Conservation (phyloP, 2,329 filamentous ascomycete species). For the Colletotrichum phormii region DNA sequence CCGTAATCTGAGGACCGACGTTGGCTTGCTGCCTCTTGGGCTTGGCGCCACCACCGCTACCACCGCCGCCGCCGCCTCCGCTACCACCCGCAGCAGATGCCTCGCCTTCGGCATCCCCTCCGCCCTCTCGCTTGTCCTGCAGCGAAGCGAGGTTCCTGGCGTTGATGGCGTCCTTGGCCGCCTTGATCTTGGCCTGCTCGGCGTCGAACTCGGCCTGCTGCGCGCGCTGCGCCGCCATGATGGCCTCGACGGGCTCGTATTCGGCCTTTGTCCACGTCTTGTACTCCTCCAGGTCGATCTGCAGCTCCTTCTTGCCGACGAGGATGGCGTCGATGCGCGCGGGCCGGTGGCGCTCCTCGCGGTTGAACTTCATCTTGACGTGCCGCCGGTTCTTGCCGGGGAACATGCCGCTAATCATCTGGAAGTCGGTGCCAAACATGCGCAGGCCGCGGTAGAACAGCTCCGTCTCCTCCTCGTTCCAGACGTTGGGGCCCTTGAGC, state of each 20-base stretch:
- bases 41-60: neutral
- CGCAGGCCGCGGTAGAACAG: conserved; percentile 80
- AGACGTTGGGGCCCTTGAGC: conserved; percentile 72
- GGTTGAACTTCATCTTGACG: conserved; percentile 86
- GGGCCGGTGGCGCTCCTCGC: conserved; percentile 78
- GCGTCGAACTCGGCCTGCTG: conserved; percentile 58
- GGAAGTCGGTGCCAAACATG: conserved; percentile 87
- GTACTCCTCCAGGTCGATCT: conserved; percentile 72
- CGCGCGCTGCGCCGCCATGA: conserved; percentile 66
- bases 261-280: conserved; percentile 61
- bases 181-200: conserved; percentile 54
- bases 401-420: conserved; percentile 83
- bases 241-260: conserved; percentile 66
- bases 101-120: conserved; percentile 33
- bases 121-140: conserved; percentile 53
- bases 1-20: conserved; percentile 27
- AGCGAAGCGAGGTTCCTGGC: conserved; percentile 61
- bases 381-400: conserved; percentile 76
- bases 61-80: neutral
- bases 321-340: conserved; percentile 73
- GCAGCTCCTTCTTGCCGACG: conserved; percentile 66
- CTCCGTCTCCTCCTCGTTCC: conserved; percentile 78
- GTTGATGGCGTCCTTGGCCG: conserved; percentile 61
- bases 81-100: conserved; percentile 9
- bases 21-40: conserved; percentile 13